phyloP scores from a whole-genome alignment of 768 basidiomycete genomes.

The Leucocoprinus sp. region DNA sequence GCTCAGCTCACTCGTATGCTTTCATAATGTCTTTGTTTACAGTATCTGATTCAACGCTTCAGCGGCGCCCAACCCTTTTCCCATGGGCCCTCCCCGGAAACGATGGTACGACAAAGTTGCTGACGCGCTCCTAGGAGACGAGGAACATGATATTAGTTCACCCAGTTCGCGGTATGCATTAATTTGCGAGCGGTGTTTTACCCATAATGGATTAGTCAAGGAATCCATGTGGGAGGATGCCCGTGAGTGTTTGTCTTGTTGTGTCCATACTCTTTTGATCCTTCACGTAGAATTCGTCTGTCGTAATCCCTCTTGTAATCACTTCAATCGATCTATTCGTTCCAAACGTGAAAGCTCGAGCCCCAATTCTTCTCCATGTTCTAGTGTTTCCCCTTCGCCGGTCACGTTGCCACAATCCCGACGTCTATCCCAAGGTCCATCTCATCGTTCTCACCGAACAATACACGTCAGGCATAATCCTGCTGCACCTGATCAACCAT shows the following conservation, averaged over 20 bases:
- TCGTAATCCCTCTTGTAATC: slow-evolving; percentile 54
- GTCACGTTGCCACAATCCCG: not conserved
- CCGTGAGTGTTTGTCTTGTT: slow-evolving; percentile 43
- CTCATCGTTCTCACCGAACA: not conserved
- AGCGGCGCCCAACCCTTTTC: slow-evolving; percentile 23
- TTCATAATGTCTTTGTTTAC: not conserved
- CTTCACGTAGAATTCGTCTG: slow-evolving; percentile 3
- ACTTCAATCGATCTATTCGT: slow-evolving; percentile 58
- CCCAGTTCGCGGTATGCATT: slow-evolving; percentile 64
- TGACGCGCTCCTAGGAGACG: slow-evolving; percentile 79
- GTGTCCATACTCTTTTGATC: not conserved
- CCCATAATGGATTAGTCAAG: slow-evolving; percentile 83
- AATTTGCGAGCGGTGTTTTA: slow-evolving; percentile 82
- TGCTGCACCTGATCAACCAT: not conserved
- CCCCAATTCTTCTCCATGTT: slow-evolving; percentile 13
- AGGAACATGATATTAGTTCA: slow-evolving; percentile 38
- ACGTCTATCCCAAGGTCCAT: not conserved
- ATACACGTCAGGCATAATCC: not conserved
- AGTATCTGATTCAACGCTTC: slow-evolving; percentile 7
- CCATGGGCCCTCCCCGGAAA: slow-evolving; percentile 47
- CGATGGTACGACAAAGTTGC: slow-evolving; percentile 86
- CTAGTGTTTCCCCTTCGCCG: not conserved
- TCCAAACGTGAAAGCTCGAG: slow-evolving; percentile 23
- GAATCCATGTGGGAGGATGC: slow-evolving; percentile 75
- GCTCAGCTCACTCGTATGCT: slow-evolving; percentile 23